Base-by-base conservation (phyloP, 148 eudicot genomes). In the Rhododendron henanense region DNA sequence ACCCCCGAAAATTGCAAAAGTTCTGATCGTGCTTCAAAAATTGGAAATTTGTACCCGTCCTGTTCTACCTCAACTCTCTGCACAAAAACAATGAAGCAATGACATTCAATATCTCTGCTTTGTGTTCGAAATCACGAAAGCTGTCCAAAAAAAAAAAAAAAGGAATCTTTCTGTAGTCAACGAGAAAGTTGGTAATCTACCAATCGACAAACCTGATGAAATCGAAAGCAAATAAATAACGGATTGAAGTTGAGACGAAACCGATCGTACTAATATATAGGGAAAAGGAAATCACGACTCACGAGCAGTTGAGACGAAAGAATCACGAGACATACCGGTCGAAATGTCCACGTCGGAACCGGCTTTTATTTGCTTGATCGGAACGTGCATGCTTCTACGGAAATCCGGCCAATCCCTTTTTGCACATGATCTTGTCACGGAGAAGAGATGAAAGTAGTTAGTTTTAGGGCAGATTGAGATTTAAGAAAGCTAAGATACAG, bases 271-370 rank as follows among this genome's bases (percentile, higher is more conserved):
- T 35, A 35, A 15, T 14, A 55, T 0, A 33, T 10, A 65, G 11
- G 41, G 6, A 39, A 48, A 57, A 44, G 19, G 55, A 31, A 69
- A 69, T 69, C 61, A 47, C 59, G 78, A 83, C 78, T 69, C 61
- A 47, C 59, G 78, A 83, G 85, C n/a, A 21, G 41, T 61, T 41
- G 39, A 41, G n/a, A 44, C 14, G 9, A n/a, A 21, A 55, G 77
- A 25, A 69, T 25, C 85, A 83, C 85, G 85, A 67, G 85, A 83
- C 25, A 25, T 61, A 83, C 1, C 55, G 37, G 13, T 41, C n/a
- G 47, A 18, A 18, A 35, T 14, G 81, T 47, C 28, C 47, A 57
- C 39, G 23, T 65, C 65, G 61, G 74, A 82, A 39, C 6, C 51
- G 33, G 50, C 14, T 25, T 33, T 25, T 48, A 5, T 55, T 15